Evolutionary conservation across 108 stramenopile genomes (phyloP).

Genomic region (Pseudonitzschia delicatissima): DNA sequence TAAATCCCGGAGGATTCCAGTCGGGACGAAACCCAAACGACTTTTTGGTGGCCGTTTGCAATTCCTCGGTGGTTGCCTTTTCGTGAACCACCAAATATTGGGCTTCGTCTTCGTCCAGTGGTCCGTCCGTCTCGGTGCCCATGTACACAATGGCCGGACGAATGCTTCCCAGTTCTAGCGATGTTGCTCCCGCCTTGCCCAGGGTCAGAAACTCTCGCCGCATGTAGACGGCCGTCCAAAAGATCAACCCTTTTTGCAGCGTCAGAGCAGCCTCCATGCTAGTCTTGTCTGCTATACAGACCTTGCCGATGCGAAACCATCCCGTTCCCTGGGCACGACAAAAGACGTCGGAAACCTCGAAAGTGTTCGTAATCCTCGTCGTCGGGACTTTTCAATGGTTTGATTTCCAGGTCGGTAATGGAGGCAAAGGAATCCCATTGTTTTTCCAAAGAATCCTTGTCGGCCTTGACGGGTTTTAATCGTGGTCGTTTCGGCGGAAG

Average conservation of each 20-base stretch:
- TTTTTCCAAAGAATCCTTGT: slow-evolving; percentile 32
- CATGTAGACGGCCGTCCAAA: slow-evolving; percentile 46
- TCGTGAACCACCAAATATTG: slow-evolving; percentile 9
- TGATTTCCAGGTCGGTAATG: slow-evolving; percentile 43
- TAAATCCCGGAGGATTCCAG: slow-evolving; percentile 44
- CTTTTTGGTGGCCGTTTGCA: background rate
- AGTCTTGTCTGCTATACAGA: slow-evolving; percentile 17
- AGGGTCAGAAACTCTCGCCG: slow-evolving; percentile 27
- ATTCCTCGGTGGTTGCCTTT: slow-evolving; percentile 1
- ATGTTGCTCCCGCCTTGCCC: slow-evolving; percentile 29
- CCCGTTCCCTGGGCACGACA: slow-evolving; percentile 28
- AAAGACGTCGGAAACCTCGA: slow-evolving; percentile 37
- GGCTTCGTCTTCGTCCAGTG: slow-evolving; percentile 32
- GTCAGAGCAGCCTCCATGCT: slow-evolving; percentile 24
- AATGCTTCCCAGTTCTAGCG: slow-evolving; percentile 29
- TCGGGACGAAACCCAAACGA: slow-evolving; percentile 43
- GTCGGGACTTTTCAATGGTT: slow-evolving; percentile 28
- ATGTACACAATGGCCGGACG: slow-evolving; percentile 36
- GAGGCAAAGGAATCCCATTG: slow-evolving; percentile 42
- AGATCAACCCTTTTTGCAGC: slow-evolving; percentile 43
- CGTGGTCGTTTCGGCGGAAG: too few relatives aligned
- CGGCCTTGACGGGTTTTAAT: slow-evolving; percentile 23
- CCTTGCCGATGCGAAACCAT: slow-evolving; percentile 46
- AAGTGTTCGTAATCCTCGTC: slow-evolving; percentile 31
- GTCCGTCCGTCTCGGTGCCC: slow-evolving; percentile 39